These are phyloP conservation scores for Antarctomyces pellizariae DNA, from an alignment of 495 filamentous ascomycete species.

Conservation along the genomic window DNA sequence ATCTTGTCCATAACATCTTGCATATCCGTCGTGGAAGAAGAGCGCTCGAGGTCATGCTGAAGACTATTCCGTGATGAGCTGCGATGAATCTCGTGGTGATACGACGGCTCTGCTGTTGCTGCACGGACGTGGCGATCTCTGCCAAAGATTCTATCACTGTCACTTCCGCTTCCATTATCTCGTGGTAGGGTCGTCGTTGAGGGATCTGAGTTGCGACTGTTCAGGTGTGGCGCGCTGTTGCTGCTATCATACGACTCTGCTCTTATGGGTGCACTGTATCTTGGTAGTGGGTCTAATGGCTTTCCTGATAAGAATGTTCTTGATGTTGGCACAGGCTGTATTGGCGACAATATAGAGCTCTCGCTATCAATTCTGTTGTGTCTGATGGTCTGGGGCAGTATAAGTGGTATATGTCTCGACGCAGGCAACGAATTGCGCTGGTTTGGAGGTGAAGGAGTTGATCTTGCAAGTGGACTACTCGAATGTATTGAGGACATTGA, in stretches of 20 bases:
- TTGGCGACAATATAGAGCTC: slow-evolving; percentile 24
- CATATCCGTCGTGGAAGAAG: slow-evolving; percentile 43
- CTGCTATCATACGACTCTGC: no score
- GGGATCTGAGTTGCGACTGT: no score
- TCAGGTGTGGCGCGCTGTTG: no score
- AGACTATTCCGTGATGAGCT: no score
- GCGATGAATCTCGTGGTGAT: no score
- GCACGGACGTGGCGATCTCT: no score
- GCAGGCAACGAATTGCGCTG: slow-evolving; percentile 9
- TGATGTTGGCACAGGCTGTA: slow-evolving; percentile 13
- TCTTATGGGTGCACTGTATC: background rate
- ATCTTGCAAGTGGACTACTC: slow-evolving; percentile 12
- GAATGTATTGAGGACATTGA: slow-evolving; percentile 21
- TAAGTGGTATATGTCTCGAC: slow-evolving; percentile 14
- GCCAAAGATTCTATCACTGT: no score
- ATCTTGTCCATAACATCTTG: slow-evolving; percentile 77
- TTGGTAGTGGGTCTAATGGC: background rate
- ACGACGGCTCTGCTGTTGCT: no score
- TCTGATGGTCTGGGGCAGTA: slow-evolving; percentile 16
- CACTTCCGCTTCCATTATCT: no score
- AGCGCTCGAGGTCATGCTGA: slow-evolving; percentile 21
- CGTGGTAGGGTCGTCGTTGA: no score
- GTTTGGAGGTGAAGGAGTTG: slow-evolving; percentile 11
- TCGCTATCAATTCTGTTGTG: slow-evolving; percentile 34
- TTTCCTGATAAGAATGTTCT: no score